Evolutionary conservation across 495 filamentous ascomycete species (phyloP), one percentile per base, ranked within the genome.

Genomic region (Talaromyces liani): DNA sequence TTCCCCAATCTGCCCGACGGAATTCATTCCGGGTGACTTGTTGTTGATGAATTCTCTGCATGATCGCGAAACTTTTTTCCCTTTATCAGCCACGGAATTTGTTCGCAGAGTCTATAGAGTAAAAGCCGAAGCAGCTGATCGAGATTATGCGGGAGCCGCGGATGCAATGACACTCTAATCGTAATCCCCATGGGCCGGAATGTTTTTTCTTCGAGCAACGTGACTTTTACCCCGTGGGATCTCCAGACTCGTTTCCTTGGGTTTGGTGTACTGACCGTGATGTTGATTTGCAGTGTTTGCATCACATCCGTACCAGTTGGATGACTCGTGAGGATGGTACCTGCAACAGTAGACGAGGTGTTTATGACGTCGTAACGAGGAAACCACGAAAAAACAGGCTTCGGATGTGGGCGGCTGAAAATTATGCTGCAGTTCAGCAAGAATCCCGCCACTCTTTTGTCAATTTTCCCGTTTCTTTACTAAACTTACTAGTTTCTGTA

Each of bases 141-240:
- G 8, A 49, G n/a, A 20, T 8, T 49, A 18, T 20, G 45, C 18
- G 16, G 45, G 45, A 49, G 45, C 45, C 45, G 45, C 45, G 45
- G 45, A 49, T 49, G 45, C 45, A 49, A 49, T 6, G 36, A 41
- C 45, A 49, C 45, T 49, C 45, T 49, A 49, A 20, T 49, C 45
- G n/a, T 56, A 27, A n/a, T n/a, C 53, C 53, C 53, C 53, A 56
- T 56, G 53, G 53, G 53, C 53, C 53, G 53, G 53, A 56, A 56
- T 25, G 18, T 49, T 49, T 54, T 25, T 56, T 56, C 53, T 56
- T 25, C 24, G 53, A 27, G 53, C 22, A 25, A 56, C 22, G 53
- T 56, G 53, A 29, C 27, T 27, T 29, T 56, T 56, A 56, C 53
- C 53, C 53, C 53, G 27, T 56, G 24, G 53, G 53, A 56, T 56